Evolutionary conservation across 805 yeast species (phyloP), one percentile per base, ranked within the genome.

Genomic region (Myxozyma lipomycoides): DNA sequence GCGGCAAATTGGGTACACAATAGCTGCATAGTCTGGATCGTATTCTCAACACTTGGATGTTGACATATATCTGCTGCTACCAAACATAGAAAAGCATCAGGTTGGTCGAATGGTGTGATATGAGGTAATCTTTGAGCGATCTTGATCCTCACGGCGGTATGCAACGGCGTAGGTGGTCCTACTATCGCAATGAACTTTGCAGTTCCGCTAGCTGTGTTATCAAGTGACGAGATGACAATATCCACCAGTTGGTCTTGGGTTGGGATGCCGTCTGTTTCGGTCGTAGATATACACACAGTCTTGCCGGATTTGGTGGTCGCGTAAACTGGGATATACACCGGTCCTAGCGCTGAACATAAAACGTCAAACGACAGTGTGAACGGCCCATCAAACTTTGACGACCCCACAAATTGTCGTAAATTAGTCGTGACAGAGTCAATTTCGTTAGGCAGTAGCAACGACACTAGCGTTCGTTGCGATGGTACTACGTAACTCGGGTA

Each of bases 331-430:
- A 52, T 41, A 24, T 44, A 45, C 10, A 37, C 30, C 24, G 48
- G 57, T 37, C 48, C 50, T 23, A 45, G 49, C 5, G 43, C 38
- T 9, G 53, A 43, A 9, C 43, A 28, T 18, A 55, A 25, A 17
- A 55, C 37, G 51, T 55, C 59, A 32, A 55, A 52, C 3, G 59
- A 55, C 30, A 52, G 23, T 1, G 56, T 51, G 38, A 55, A 48
- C n/a, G 44, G 32, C 12, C 32, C 22, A 17, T 40, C 47, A 9
- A 17, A 15, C 38, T 7, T n/a, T 47, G 9, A 2, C 49, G 42
- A 12, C 44, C 50, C 50, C 40, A 51, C 32, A 51, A 44, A 4
- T 38, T n/a, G 4, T 34, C 17, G 21, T 24, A 47, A 36, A 19
- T 47, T 51, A 7, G 51, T 37, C 9, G 47, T 25, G n/a, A 45